A percentile compares a stretch with the other conserved stretches of the same genome.
These are phyloP conservation scores for Pezicula radicicola DNA, from an alignment of 2,329 filamentous ascomycete genomes.

Conservation along the genomic window DNA sequence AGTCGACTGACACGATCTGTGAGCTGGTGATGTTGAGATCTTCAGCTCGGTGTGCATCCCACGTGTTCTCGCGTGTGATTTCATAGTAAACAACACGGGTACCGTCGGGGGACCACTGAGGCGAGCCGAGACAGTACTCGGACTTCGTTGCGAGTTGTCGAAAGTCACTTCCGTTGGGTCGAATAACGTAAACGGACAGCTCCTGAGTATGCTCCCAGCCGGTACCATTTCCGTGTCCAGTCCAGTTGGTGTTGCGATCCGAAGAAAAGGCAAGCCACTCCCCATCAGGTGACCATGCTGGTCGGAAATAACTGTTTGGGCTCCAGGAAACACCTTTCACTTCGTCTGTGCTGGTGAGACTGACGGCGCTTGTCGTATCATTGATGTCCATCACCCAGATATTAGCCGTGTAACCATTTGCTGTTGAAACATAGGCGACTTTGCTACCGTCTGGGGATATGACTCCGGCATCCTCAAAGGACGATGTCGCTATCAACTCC, in stretches of 20 bases:
- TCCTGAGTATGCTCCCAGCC: constrained; percentile 39
- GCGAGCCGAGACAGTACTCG: constrained; percentile 34
- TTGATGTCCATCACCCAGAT: constrained; percentile 36
- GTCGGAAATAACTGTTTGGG: constrained; percentile 35
- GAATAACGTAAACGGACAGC: constrained; percentile 37
- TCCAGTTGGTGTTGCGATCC: constrained; percentile 39
- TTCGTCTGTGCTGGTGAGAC: constrained; percentile 32
- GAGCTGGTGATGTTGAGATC: constrained; percentile 24
- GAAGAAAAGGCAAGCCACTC: constrained; percentile 38
- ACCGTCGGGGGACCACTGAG: constrained; percentile 35
- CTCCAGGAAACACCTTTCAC: constrained; percentile 18
- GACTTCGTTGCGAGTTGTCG: constrained; percentile 29
- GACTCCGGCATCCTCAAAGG: constrained; percentile 33
- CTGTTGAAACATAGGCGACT: constrained; percentile 37
- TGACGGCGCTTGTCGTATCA: constrained; percentile 25
- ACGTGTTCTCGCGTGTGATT: constrained; percentile 35
- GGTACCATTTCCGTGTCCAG: constrained; percentile 35
- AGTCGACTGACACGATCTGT: constrained; percentile 34
- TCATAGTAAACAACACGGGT: constrained; percentile 36
- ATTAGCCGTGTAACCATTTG: constrained; percentile 32
- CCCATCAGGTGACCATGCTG: constrained; percentile 38
- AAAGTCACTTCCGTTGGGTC: constrained; percentile 34
- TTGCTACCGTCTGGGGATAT: constrained; percentile 35
- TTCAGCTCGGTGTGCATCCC: constrained; percentile 30
- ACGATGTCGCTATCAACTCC: constrained; percentile 29